Percentiles rank a stretch among this genome's conserved stretches.
Evolutionary conservation across 2,329 filamentous ascomycete genomes (phyloP).

Genomic region (Cladophialophora chaetospira): DNA sequence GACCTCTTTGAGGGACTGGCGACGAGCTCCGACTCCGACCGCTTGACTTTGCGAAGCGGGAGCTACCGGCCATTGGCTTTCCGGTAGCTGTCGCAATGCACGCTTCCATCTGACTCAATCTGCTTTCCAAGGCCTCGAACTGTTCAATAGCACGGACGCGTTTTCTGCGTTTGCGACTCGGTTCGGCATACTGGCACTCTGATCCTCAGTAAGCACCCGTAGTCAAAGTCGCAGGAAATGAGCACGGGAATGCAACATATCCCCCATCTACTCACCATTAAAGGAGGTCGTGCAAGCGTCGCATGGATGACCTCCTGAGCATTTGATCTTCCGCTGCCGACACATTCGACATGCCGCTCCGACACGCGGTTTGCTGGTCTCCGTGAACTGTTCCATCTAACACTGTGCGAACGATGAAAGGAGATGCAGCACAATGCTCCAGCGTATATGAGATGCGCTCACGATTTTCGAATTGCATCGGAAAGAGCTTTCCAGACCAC

Average conservation of each 20-base stretch:
- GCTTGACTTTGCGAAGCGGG: background rate
- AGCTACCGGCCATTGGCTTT: background rate
- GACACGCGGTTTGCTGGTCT: background rate
- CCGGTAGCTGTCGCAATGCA: background rate
- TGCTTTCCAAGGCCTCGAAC: constrained; percentile 4
- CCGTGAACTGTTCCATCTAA: background rate
- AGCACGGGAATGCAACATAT: background rate
- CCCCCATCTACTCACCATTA: constrained; percentile 4
- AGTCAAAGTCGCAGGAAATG: background rate
- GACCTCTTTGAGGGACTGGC: background rate
- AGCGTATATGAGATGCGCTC: no score
- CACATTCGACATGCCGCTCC: constrained; percentile 1
- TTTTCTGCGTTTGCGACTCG: constrained; percentile 2
- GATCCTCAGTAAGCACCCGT: background rate
- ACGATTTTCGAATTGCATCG: no score
- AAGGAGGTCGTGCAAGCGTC: constrained; percentile 2
- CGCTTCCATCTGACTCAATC: constrained; percentile 1
- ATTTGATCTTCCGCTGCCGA: constrained; percentile 8
- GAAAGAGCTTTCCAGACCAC: no score
- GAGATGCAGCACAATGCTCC: no score
- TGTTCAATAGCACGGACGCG: constrained; percentile 3
- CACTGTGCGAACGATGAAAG: no score
- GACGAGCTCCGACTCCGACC: background rate
- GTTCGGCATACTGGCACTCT: constrained; percentile 9
- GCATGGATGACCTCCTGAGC: constrained; percentile 5